Evolutionary conservation across 768 basidiomycete genomes (phyloP).

Genomic region (Rhizopogon sp.): DNA sequence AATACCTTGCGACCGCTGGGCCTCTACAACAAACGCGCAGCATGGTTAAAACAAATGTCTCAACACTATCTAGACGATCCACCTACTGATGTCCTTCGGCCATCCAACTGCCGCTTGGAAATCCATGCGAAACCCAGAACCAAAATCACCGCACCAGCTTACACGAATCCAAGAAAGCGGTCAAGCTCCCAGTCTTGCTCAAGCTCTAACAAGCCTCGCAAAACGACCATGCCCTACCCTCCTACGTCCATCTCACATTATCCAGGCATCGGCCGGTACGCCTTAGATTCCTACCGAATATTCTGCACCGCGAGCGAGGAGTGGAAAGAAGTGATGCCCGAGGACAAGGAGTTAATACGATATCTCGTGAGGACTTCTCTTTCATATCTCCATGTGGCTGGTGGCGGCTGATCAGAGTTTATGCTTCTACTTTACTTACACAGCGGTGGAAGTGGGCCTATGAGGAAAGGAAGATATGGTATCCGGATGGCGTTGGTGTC

Average conservation of each 20-base stretch:
- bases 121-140: neutral
- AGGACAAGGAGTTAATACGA: slow-evolving; percentile 64
- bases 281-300: slow-evolving; percentile 72
- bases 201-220: neutral
- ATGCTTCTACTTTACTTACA: neutral
- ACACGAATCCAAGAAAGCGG: neutral
- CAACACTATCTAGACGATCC: slow-evolving; percentile 43
- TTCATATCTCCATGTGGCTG: neutral
- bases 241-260: slow-evolving; percentile 50
- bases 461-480: slow-evolving; percentile 47
- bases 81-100: slow-evolving; percentile 27
- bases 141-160: neutral
- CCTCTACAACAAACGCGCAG: slow-evolving; percentile 51
- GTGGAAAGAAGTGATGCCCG: slow-evolving; percentile 61
- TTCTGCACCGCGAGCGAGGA: slow-evolving; percentile 45
- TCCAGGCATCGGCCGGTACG: slow-evolving; percentile 65
- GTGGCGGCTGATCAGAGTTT: neutral
- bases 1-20: slow-evolving; percentile 50
- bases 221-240: slow-evolving; percentile 28
- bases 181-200: neutral
- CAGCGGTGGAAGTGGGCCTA: slow-evolving; percentile 76
- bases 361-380: slow-evolving; percentile 48
- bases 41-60: slow-evolving; percentile 52
- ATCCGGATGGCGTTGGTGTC: slow-evolving; percentile 35
- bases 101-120: slow-evolving; percentile 15